These are phyloP conservation scores for Rutstroemia sydowiana DNA, from an alignment of 2,329 filamentous ascomycete species.

Conservation along the genomic window DNA sequence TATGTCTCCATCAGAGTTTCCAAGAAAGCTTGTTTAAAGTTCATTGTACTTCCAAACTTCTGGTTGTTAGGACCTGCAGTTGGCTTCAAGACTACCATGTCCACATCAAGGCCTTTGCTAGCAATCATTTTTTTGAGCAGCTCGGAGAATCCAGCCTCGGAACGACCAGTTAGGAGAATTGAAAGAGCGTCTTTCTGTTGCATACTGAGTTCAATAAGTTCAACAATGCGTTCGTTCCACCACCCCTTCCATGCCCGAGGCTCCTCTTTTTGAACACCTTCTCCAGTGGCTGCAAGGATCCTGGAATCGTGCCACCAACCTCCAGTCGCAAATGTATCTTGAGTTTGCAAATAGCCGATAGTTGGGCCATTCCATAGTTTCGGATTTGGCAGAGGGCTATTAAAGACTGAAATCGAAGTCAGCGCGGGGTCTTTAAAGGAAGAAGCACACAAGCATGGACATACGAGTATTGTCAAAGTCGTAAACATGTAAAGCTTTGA, in stretches of 20 bases:
- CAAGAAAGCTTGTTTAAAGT: constrained; percentile 85
- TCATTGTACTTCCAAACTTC: constrained; percentile 74
- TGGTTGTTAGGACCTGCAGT: constrained; percentile 72
- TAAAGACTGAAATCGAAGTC: constrained; percentile 58
- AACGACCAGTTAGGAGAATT: constrained; percentile 80
- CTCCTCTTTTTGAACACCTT: constrained; percentile 77
- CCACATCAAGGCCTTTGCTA: constrained; percentile 75
- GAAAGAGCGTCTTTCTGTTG: constrained; percentile 77
- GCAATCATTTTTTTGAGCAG: constrained; percentile 74
- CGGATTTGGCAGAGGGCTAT: constrained; percentile 80
- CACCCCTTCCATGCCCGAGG: constrained; percentile 78
- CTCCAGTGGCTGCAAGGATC: constrained; percentile 79
- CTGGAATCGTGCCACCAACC: constrained; percentile 96
- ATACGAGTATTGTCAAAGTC: constrained; percentile 95
- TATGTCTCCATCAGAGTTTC: constrained; percentile 81
- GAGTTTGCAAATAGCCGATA: constrained; percentile 67
- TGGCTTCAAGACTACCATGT: constrained; percentile 84
- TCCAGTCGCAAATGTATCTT: constrained; percentile 71
- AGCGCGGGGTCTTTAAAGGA: neutral
- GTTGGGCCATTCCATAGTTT: constrained; percentile 78
- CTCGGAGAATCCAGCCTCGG: constrained; percentile 68
- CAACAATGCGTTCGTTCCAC: constrained; percentile 90
- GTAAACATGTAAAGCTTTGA: constrained; percentile 83
- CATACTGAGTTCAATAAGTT: constrained; percentile 74
- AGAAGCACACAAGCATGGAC: constrained; percentile 25